A percentile compares a stretch with the other conserved stretches of the same genome.
These are phyloP conservation scores for Stereum hirsutum DNA, from an alignment of 1,284 basidiomycete genomes.

Conservation along the genomic window DNA sequence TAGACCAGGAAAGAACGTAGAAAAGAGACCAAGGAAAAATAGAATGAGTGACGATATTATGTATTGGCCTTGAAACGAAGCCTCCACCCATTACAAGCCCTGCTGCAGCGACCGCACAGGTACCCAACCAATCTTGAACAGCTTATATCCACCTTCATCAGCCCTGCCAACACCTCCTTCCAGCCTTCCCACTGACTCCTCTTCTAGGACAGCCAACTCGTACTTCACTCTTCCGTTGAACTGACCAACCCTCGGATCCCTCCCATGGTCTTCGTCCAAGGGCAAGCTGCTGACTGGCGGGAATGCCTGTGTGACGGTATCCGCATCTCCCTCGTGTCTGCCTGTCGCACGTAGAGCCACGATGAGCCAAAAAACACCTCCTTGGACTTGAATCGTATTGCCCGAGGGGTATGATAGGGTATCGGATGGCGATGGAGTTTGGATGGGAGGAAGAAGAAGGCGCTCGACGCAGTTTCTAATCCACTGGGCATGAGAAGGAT, in stretches of 20 bases:
- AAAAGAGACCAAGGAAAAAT: too few species aligned
- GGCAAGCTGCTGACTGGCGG: too few species aligned
- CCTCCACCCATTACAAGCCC: conserved; percentile 8
- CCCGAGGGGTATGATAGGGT: too few species aligned
- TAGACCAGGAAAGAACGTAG: too few species aligned
- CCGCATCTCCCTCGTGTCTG: conserved; percentile 52
- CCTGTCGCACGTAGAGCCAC: conserved; percentile 61
- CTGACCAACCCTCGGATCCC: conserved; percentile 1
- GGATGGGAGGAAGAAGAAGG: conserved; percentile 29
- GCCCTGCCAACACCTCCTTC: conserved; percentile 49
- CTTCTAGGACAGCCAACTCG: conserved; percentile 32
- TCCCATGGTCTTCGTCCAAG: too few species aligned
- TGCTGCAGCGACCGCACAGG: neutral
- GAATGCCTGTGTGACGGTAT: conserved; percentile 54
- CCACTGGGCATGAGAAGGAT: conserved; percentile 57
- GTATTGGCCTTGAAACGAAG: too few species aligned
- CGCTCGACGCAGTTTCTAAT: conserved; percentile 49
- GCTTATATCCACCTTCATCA: conserved; percentile 59
- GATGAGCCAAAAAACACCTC: conserved; percentile 62
- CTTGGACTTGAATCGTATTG: conserved; percentile 5
- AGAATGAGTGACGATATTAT: too few species aligned
- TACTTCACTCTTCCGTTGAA: neutral
- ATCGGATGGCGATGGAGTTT: too few species aligned
- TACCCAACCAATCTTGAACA: conserved; percentile 65
- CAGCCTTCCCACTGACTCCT: conserved; percentile 35